These are phyloP conservation scores for Mycena olivaceomarginata DNA, from an alignment of 768 basidiomycete genomes.

Conservation along the genomic window DNA sequence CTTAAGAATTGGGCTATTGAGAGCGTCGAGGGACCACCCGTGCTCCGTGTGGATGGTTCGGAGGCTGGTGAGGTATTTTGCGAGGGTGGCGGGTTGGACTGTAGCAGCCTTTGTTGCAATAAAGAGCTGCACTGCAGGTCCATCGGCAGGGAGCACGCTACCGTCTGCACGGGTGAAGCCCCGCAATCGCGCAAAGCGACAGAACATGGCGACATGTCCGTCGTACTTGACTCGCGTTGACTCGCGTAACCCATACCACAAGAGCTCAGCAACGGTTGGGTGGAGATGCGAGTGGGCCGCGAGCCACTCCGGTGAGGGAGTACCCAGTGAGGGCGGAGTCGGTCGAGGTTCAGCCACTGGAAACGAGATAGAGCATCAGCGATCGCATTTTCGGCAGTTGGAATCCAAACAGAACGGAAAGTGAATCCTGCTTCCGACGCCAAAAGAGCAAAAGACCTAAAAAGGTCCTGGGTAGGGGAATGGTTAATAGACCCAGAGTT, in stretches of 20 bases:
- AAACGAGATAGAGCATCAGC: constrained; percentile 34
- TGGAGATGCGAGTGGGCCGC: constrained; percentile 24
- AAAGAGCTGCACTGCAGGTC: constrained; percentile 9
- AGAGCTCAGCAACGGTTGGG: not conserved
- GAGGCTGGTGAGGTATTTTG: constrained; percentile 19
- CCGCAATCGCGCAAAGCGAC: not conserved
- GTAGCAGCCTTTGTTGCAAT: not conserved
- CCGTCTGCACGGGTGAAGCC: constrained; percentile 21
- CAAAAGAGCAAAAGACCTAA: constrained; percentile 30
- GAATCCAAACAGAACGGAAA: constrained; percentile 29
- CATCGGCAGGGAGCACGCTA: constrained; percentile 17
- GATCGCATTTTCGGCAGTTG: constrained; percentile 16
- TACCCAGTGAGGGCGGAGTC: constrained; percentile 23
- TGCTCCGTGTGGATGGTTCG: constrained; percentile 16
- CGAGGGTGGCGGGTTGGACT: constrained; percentile 12
- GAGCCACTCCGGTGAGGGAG: constrained; percentile 35
- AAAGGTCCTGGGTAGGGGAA: constrained; percentile 36
- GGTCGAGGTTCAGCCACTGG: constrained; percentile 27
- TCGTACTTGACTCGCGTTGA: constrained; percentile 9
- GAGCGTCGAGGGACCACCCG: constrained; percentile 19
- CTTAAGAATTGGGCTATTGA: not conserved
- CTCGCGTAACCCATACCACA: constrained; percentile 9
- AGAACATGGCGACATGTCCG: constrained; percentile 9
- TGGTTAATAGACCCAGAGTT: constrained; percentile 37
- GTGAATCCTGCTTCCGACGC: constrained; percentile 25